These are phyloP conservation scores for Candida ovalis DNA, from an alignment of 805 yeast species.

Conservation along the genomic window DNA sequence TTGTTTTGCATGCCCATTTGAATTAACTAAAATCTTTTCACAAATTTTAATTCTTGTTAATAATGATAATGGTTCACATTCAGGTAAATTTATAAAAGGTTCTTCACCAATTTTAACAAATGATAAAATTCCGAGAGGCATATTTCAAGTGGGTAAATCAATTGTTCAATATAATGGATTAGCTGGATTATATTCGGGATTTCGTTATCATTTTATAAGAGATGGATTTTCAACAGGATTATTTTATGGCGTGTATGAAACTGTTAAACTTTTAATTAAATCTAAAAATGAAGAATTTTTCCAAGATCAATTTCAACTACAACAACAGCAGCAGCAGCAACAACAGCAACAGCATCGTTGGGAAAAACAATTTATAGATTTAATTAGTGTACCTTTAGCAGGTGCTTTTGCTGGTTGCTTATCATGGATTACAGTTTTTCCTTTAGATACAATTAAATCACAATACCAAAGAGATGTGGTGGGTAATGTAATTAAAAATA, in stretches of 20 bases:
- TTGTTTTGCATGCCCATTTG: conserved; percentile 76
- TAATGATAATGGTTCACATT: conserved; percentile 20
- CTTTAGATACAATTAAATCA: conserved; percentile 77
- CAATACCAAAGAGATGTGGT: conserved; percentile 72
- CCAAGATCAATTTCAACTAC: too few relatives aligned
- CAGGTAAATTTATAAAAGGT: conserved; percentile 4
- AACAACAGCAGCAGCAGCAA: conserved; percentile 1
- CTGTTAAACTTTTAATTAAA: conserved; percentile 47
- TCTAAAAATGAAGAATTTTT: conserved; percentile 27
- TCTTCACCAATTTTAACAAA: conserved; percentile 1
- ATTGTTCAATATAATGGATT: conserved; percentile 59
- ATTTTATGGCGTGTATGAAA: conserved; percentile 73
- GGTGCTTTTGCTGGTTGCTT: conserved; percentile 80
- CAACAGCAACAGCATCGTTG: conserved; percentile 5
- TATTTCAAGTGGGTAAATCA: conserved; percentile 44
- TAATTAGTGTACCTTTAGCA: conserved; percentile 54
- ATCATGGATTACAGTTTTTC: conserved; percentile 74
- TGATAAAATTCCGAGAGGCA: conserved; percentile 29
- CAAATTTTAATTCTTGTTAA: conserved; percentile 57
- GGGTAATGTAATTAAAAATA: conserved; percentile 54
- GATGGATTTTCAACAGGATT: conserved; percentile 71
- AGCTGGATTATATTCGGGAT: conserved; percentile 69
- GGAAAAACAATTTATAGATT: conserved; percentile 26
- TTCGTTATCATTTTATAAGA: conserved; percentile 58
- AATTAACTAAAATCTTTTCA: conserved; percentile 75